Conservation (phyloP, 2,329 filamentous ascomycete species). For the Thielaviopsis euricoi region DNA sequence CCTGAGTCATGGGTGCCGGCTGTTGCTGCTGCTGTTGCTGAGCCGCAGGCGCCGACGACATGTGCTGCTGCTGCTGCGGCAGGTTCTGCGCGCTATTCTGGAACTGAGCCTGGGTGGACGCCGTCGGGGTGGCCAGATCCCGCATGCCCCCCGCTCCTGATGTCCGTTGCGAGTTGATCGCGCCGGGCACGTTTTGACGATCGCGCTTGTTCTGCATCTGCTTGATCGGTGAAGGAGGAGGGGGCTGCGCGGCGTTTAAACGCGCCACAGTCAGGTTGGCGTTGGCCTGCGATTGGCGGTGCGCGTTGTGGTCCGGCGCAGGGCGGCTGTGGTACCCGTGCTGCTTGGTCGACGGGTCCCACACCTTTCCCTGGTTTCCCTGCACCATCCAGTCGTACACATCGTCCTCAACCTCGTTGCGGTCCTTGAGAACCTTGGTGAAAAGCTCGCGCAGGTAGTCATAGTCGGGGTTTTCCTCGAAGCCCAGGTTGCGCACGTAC, state of each 20-base stretch:
- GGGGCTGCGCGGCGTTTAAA: conserved; percentile 89
- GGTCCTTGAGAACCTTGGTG: conserved; percentile 87
- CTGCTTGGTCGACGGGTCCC: conserved; percentile 60
- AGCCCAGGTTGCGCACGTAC: conserved; percentile 93
- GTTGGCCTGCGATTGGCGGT: conserved; percentile 63
- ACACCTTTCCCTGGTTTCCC: conserved; percentile 62
- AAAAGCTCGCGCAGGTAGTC: conserved; percentile 94
- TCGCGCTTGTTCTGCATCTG: conserved; percentile 58
- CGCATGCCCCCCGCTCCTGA: conserved; percentile 57
- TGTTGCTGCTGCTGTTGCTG: conserved; percentile 42
- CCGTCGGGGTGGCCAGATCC: conserved; percentile 69
- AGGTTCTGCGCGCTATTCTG: conserved; percentile 88
- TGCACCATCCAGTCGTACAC: conserved; percentile 99
- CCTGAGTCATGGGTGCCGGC: conserved; percentile 47
- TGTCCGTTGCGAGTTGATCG: conserved; percentile 57
- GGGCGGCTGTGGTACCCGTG: conserved; percentile 24
- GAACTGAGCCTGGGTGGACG: conserved; percentile 89
- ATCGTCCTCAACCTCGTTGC: conserved; percentile 87
- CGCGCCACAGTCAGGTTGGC: conserved; percentile 60
- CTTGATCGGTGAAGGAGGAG: conserved; percentile 71
- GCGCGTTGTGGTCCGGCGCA: conserved; percentile 52
- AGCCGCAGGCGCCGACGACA: conserved; percentile 14
- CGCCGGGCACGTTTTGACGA: conserved; percentile 64
- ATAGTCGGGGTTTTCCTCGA: conserved; percentile 97
- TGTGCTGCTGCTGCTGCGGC: conserved; percentile 34